Conservation (phyloP, 75 land plant species). For the Selaginella moellendorffii region DNA sequence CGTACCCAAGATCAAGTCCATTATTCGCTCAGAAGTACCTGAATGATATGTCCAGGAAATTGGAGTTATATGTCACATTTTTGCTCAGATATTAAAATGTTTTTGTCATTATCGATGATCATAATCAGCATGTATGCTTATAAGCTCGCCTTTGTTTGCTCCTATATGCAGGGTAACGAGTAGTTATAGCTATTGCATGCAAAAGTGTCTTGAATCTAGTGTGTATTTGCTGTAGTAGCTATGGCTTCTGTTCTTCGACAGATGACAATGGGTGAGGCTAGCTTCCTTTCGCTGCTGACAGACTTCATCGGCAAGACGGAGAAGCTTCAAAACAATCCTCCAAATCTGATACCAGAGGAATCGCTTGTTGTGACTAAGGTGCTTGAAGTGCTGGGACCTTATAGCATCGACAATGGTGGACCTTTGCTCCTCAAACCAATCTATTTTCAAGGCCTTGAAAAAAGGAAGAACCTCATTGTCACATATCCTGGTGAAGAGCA, state of each 20-base stretch:
- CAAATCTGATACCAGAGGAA: neutral
- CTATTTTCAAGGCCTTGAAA: neutral
- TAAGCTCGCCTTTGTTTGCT: no score
- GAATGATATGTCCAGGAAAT: no score
- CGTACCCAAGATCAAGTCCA: no score
- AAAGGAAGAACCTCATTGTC: neutral
- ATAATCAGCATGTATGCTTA: no score
- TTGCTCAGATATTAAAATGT: no score
- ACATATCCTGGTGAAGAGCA: neutral
- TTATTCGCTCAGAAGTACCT: no score
- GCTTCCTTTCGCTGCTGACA: neutral
- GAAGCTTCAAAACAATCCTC: neutral
- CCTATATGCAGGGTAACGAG: no score
- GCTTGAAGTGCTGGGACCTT: neutral
- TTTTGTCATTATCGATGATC: no score
- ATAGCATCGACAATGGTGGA: neutral
- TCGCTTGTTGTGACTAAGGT: neutral
- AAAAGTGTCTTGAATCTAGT: no score
- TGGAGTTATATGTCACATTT: no score
- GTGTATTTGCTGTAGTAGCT: neutral
- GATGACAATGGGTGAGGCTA: neutral
- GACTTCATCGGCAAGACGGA: neutral
- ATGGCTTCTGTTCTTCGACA: neutral
- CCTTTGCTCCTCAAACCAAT: neutral
- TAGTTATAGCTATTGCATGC: no score